A percentile compares a stretch with the other conserved stretches of the same genome.
Evolutionary conservation across 805 yeast genomes (phyloP).

Genomic region (Kodamaea leandrae): DNA sequence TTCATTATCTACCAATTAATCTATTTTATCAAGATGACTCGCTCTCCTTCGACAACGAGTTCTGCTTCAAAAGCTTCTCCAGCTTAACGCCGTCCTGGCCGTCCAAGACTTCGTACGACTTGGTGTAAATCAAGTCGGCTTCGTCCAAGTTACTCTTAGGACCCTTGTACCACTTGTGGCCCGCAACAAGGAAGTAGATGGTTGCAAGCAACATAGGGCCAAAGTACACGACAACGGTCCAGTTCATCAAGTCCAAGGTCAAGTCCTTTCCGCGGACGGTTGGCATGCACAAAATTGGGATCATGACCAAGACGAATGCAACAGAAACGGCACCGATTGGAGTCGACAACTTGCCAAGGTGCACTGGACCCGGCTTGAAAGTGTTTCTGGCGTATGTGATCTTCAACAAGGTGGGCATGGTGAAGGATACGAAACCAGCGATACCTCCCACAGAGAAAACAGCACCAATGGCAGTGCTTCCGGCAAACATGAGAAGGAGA

Average conservation of each 20-base stretch:
- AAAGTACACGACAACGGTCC: constrained; percentile 62
- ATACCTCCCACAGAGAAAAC: constrained; percentile 73
- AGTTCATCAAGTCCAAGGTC: constrained; percentile 44
- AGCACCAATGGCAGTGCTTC: constrained; percentile 64
- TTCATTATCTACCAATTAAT: too few relatives aligned
- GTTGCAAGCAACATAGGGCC: constrained; percentile 55
- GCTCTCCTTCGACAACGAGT: constrained; percentile 1
- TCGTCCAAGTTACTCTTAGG: constrained; percentile 53
- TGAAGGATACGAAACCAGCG: constrained; percentile 63
- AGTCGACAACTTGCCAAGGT: constrained; percentile 52
- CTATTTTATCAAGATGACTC: neutral
- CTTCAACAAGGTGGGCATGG: constrained; percentile 59
- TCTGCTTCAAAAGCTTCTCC: neutral
- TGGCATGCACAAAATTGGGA: constrained; percentile 62
- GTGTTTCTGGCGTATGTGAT: constrained; percentile 51
- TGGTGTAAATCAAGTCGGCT: constrained; percentile 28
- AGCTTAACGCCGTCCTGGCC: constrained; percentile 6
- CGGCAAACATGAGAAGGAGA: constrained; percentile 58
- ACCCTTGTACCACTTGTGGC: constrained; percentile 59
- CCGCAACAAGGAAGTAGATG: constrained; percentile 50
- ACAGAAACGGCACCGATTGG: constrained; percentile 49
- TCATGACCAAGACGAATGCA: constrained; percentile 52
- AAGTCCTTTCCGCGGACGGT: constrained; percentile 32
- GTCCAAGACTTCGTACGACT: constrained; percentile 12
- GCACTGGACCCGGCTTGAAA: constrained; percentile 67